These are phyloP conservation scores for Pichia sp. DNA, from an alignment of 1,139 yeast species.

Conservation along the genomic window DNA sequence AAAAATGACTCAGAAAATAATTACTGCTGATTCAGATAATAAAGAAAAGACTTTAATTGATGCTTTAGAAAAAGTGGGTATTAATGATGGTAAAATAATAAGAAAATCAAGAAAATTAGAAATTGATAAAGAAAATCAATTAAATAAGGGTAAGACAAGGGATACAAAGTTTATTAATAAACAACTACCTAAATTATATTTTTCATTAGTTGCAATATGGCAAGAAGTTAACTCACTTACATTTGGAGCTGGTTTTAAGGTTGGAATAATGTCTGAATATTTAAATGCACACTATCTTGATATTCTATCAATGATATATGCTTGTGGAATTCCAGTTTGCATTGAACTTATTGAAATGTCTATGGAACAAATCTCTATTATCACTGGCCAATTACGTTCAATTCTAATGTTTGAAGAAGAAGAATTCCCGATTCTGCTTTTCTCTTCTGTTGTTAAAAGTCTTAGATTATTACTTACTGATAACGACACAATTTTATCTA, in stretches of 20 bases:
- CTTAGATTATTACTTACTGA: constrained; percentile 4
- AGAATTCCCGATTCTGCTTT: constrained; percentile 9
- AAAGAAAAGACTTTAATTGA: constrained; percentile 12
- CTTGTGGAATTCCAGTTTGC: constrained; percentile 52
- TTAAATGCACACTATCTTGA: constrained; percentile 54
- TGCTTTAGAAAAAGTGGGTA: constrained; percentile 7
- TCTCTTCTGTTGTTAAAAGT: constrained; percentile 10
- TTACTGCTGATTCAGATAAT: constrained; percentile 18
- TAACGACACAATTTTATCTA: constrained; percentile 8
- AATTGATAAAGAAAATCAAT: constrained; percentile 28
- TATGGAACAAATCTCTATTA: constrained; percentile 42
- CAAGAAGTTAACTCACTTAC: constrained; percentile 33
- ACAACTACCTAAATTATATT: constrained; percentile 40
- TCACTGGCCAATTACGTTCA: constrained; percentile 11
- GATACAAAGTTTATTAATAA: constrained; percentile 40
- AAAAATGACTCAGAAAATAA: background rate
- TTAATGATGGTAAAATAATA: constrained; percentile 38
- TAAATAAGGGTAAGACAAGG: constrained; percentile 8
- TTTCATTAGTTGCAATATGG: constrained; percentile 54
- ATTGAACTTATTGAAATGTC: constrained; percentile 51
- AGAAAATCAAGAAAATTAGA: constrained; percentile 42
- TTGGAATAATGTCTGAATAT: constrained; percentile 52
- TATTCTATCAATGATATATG: constrained; percentile 50
- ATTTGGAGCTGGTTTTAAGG: constrained; percentile 32
- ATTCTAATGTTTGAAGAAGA: background rate